Evolutionary conservation across 768 basidiomycete genomes (phyloP).

Genomic region (Suillus paluster): DNA sequence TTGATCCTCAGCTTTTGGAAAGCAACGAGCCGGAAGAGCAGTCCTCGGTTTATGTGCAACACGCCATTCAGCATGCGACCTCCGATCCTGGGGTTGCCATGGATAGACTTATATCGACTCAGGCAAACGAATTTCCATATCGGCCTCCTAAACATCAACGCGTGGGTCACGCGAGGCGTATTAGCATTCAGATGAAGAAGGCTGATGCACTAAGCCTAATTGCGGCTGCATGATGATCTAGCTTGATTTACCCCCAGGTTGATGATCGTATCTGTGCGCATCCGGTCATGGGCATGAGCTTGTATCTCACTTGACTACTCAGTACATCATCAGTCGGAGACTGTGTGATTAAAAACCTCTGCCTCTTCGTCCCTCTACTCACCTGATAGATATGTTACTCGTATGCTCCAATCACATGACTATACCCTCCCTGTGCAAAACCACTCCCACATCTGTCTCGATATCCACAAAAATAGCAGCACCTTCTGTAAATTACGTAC

Average conservation of each 20-base stretch:
- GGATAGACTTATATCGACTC: constrained; percentile 1
- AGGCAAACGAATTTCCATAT: constrained; percentile 35
- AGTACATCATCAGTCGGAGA: neutral
- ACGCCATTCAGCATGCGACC: neutral
- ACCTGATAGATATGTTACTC: neutral
- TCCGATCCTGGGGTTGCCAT: neutral
- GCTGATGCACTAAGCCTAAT: neutral
- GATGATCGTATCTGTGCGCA: neutral
- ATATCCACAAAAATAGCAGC: neutral
- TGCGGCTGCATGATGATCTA: constrained; percentile 15
- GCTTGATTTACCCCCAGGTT: neutral
- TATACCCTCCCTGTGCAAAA: neutral
- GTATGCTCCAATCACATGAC: neutral
- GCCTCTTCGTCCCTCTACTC: neutral
- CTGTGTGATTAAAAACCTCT: too few relatives aligned
- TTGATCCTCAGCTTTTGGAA: neutral
- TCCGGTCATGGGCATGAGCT: neutral
- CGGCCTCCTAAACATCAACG: constrained; percentile 34
- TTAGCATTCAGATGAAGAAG: constrained; percentile 44
- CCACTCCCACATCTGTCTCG: neutral
- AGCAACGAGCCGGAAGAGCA: neutral
- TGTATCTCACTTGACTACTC: constrained; percentile 2
- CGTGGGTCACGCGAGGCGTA: constrained; percentile 44
- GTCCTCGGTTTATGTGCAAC: neutral
- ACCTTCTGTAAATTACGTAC: neutral